A percentile compares a stretch with the other conserved stretches of the same genome.
Conservation (phyloP, 148 eudicot species). For the Cornus suecica region DNA sequence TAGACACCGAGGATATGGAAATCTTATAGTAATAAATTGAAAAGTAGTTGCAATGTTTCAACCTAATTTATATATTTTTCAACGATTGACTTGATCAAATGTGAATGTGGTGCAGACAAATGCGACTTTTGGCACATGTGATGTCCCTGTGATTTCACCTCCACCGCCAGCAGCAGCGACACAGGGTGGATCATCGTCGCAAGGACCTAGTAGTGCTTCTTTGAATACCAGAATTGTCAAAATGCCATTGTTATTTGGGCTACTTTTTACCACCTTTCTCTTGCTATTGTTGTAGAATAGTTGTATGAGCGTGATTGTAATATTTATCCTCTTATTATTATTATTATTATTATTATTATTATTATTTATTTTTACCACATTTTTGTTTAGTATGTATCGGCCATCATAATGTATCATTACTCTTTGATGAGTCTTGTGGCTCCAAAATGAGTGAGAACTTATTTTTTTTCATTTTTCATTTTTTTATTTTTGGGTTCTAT, state of each 20-base stretch:
- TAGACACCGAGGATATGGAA: not conserved
- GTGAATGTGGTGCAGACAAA: slow-evolving; percentile 54
- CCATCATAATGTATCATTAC: no score
- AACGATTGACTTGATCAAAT: not conserved
- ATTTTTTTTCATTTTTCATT: no score
- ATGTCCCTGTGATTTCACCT: slow-evolving; percentile 64
- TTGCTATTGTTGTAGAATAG: slow-evolving; percentile 21
- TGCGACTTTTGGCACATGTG: slow-evolving; percentile 60
- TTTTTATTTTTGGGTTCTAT: no score
- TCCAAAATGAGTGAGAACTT: no score
- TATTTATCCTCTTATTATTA: not conserved
- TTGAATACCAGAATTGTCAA: slow-evolving; percentile 11
- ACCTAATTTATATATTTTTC: not conserved
- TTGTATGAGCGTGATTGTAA: not conserved
- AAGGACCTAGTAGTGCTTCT: slow-evolving; percentile 20
- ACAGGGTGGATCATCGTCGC: slow-evolving; percentile 15
- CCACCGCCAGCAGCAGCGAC: slow-evolving; percentile 72
- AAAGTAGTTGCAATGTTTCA: not conserved
- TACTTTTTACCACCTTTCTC: slow-evolving; percentile 20
- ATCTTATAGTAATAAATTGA: not conserved
- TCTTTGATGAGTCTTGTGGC: no score
- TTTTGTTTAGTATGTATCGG: no score
- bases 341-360: no score
- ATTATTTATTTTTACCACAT: not conserved
- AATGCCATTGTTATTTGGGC: slow-evolving; percentile 31